phyloP scores from a whole-genome alignment of 257 asterid species.

The Rubia yunnanensis region DNA sequence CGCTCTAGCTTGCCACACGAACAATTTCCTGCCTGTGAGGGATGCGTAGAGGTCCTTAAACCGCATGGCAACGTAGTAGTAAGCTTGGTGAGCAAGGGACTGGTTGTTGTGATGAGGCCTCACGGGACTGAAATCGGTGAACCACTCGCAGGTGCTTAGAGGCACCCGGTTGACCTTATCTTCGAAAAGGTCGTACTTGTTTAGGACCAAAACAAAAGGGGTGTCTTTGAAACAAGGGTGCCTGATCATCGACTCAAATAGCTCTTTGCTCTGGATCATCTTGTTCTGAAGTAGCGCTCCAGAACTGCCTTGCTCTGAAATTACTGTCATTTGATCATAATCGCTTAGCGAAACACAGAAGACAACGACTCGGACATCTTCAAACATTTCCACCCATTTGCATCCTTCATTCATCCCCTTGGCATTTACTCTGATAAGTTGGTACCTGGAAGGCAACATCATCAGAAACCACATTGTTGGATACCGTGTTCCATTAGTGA shows the following conservation, averaged over 20 bases:
- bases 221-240: constrained; percentile 77
- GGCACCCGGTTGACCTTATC: constrained; percentile 62
- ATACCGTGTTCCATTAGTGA: not conserved
- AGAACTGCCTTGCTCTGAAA: constrained; percentile 34
- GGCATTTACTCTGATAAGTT: constrained; percentile 76
- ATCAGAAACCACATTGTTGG: not conserved
- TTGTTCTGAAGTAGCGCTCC: constrained; percentile 49
- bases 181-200: constrained; percentile 80
- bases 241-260: constrained; percentile 56
- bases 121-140: constrained; percentile 66
- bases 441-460: constrained; percentile 45
- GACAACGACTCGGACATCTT: constrained; percentile 76
- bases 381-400: constrained; percentile 98
- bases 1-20: constrained; percentile 82
- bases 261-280: constrained; percentile 73
- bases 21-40: constrained; percentile 56
- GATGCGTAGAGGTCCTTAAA: constrained; percentile 78
- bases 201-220: constrained; percentile 67
- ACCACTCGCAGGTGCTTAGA: constrained; percentile 72
- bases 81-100: constrained; percentile 77
- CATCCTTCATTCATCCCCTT: constrained; percentile 81
- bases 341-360: constrained; percentile 73
- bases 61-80: constrained; percentile 85
- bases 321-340: constrained; percentile 55
- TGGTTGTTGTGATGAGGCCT: constrained; percentile 58